Base-by-base conservation (phyloP, 805 yeast genomes). In the Nakazawaea ernobii region DNA sequence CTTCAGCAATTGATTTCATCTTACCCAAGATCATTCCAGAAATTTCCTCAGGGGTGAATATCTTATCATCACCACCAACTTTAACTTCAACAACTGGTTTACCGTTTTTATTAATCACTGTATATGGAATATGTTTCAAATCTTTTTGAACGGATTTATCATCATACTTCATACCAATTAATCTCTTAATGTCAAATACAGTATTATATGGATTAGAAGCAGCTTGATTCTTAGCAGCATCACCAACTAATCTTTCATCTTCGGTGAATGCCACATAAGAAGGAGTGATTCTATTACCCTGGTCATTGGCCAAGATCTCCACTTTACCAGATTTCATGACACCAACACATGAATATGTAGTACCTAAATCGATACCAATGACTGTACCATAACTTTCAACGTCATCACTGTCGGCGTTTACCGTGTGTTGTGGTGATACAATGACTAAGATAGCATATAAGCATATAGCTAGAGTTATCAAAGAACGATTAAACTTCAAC, bases 241-340 rank as follows among this genome's bases (percentile, higher is more conserved):
- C 97, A 70, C 97, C 97, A 59, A 90, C 90, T 61, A 90, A 77
- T 74, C 97, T 85, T 74, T 92, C 98, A 36, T 91, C 79, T 65
- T 89, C 97, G 29, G 96, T 89, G 80, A 91, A 91, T 45, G 96
- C 97, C 53, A 92, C 97, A 67, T 86, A 91, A 32, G 97, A 90
- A 33, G 97, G 97, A 15, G 97, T 91, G 53, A 96, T 92, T 77
- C 97, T 86, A 79, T 92, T 91, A 77, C 98, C 98, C 75, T 92
- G 97, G 69, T 91, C 97, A 65, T 91, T 91, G 60, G 97, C 97
- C 62, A 91, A 82, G 63, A 91, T 91, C 65, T 92, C 97, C 51
- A 91, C 97, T 60, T 95, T 77, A 65, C 87, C 95, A 60, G 86
- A 85, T 43, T 84, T 67, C 67, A 78, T 82, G 69, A 80, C 90